Evolutionary conservation across 2,329 filamentous ascomycete species (phyloP).

Genomic region (Ceratocystis harringtonii): DNA sequence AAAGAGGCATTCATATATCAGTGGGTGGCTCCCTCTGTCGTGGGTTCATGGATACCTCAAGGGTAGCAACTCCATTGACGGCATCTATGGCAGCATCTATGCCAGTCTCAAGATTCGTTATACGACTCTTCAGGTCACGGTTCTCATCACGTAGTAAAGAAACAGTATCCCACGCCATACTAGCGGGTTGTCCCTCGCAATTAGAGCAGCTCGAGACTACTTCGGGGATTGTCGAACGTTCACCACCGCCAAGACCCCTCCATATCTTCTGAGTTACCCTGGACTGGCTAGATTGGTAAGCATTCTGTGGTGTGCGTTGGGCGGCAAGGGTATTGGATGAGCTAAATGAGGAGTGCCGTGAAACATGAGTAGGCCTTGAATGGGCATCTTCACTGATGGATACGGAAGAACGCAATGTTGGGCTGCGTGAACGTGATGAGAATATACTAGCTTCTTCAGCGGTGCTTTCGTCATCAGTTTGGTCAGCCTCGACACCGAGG

Average conservation of each 20-base stretch:
- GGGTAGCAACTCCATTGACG: slow-evolving; percentile 38
- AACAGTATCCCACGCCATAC: slow-evolving; percentile 52
- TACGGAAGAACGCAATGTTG: slow-evolving; percentile 25
- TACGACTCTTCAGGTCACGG: slow-evolving; percentile 42
- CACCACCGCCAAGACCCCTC: slow-evolving; percentile 4
- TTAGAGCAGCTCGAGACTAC: slow-evolving; percentile 32
- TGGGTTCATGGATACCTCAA: slow-evolving; percentile 10
- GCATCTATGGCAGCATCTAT: slow-evolving; percentile 46
- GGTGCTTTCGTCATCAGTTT: slow-evolving; percentile 37
- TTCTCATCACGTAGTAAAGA: slow-evolving; percentile 47
- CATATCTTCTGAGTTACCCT: slow-evolving; percentile 5
- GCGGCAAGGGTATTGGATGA: slow-evolving; percentile 20
- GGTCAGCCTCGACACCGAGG: slow-evolving; percentile 38
- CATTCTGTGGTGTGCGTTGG: slow-evolving; percentile 15
- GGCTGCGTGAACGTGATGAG: slow-evolving; percentile 45
- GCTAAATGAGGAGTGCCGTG: slow-evolving; percentile 25
- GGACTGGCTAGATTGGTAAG: slow-evolving; percentile 13
- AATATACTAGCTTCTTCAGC: slow-evolving; percentile 41
- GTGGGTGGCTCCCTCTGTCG: neutral
- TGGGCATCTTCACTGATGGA: slow-evolving; percentile 6
- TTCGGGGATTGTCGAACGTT: slow-evolving; percentile 3
- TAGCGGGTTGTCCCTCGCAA: slow-evolving; percentile 42
- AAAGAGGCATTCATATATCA: slow-evolving; percentile 2
- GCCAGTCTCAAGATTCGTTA: slow-evolving; percentile 42
- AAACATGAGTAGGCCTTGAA: neutral